Evolutionary conservation across 495 filamentous ascomycete genomes (phyloP).

Genomic region (Xylaria telfairii): DNA sequence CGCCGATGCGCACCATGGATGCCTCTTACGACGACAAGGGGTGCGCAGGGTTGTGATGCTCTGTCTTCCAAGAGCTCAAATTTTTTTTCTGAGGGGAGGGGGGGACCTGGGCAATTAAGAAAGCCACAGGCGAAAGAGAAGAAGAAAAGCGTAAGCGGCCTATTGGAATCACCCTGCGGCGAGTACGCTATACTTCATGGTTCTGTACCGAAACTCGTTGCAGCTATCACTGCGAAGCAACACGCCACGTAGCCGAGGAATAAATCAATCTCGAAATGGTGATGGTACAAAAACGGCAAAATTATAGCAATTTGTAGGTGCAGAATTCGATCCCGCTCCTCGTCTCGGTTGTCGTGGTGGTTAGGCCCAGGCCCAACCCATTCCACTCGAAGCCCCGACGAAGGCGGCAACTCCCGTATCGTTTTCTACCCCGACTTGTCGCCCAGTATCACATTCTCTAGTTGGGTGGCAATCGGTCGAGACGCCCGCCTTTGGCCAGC

Average conservation of each 20-base stretch:
- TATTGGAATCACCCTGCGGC: conserved; percentile 29
- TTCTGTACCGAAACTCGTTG: conserved; percentile 1
- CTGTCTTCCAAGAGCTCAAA: conserved; percentile 23
- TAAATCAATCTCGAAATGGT: not conserved
- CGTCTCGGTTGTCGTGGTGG: not conserved
- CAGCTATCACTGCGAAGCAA: not conserved
- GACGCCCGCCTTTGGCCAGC: conserved; percentile 70
- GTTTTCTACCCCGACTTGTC: not conserved
- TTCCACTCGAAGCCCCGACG: not conserved
- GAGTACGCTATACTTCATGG: conserved; percentile 17
- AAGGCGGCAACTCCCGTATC: not conserved
- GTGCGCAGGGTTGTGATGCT: conserved; percentile 8
- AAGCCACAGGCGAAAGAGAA: not conserved
- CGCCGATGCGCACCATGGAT: not conserved
- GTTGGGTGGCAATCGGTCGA: conserved; percentile 67
- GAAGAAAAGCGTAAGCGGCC: conserved; percentile 15
- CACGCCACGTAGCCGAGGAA: not conserved
- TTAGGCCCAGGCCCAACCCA: not conserved
- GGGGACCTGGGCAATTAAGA: not conserved
- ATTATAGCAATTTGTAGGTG: conserved; percentile 6
- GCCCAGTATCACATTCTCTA: conserved; percentile 19
- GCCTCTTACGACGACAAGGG: not conserved
- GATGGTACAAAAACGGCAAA: not conserved
- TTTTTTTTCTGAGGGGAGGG: too few relatives aligned
- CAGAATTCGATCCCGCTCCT: not conserved